A percentile compares a stretch with the other conserved stretches of the same genome.
phyloP scores from a whole-genome alignment of 768 basidiomycete species.

The Russula sp. region DNA sequence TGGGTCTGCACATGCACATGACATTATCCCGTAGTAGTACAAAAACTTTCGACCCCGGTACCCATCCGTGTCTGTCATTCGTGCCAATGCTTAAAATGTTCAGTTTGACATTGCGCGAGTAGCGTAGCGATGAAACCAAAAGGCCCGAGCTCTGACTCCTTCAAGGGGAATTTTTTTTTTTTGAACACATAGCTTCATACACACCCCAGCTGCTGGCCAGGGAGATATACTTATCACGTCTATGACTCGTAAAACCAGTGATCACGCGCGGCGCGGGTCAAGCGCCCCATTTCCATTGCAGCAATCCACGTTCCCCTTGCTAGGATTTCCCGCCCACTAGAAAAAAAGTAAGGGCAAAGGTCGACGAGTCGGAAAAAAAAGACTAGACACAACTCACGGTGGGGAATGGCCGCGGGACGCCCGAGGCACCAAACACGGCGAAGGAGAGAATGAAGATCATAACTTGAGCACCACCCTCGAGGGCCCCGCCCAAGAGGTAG shows the following conservation, averaged over 20 bases:
- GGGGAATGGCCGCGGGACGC: slow-evolving; percentile 44
- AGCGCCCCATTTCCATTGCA: slow-evolving; percentile 54
- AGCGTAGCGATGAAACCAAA: too few species aligned
- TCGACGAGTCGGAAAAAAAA: neutral
- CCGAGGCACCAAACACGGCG: slow-evolving; percentile 56
- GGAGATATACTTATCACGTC: too few species aligned
- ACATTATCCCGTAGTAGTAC: too few species aligned
- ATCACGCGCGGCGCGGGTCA: slow-evolving; percentile 26
- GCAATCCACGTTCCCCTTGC: slow-evolving; percentile 45
- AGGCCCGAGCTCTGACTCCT: too few species aligned
- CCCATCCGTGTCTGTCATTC: too few species aligned
- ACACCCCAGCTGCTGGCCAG: too few species aligned
- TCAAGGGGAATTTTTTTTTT: too few species aligned
- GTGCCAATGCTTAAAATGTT: too few species aligned
- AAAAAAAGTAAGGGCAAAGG: neutral
- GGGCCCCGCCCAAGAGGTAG: slow-evolving; percentile 57
- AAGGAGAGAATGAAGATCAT: slow-evolving; percentile 60
- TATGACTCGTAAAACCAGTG: neutral
- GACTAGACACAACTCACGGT: slow-evolving; percentile 2
- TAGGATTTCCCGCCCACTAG: slow-evolving; percentile 49
- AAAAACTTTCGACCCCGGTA: too few species aligned
- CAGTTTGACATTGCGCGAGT: too few species aligned
- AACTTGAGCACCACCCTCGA: slow-evolving; percentile 59
- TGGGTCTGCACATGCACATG: too few species aligned
- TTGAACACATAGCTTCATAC: too few species aligned